A percentile compares a stretch with the other conserved stretches of the same genome.
Conservation (phyloP, 2,329 filamentous ascomycete species). For the Monilinia aucupariae region DNA sequence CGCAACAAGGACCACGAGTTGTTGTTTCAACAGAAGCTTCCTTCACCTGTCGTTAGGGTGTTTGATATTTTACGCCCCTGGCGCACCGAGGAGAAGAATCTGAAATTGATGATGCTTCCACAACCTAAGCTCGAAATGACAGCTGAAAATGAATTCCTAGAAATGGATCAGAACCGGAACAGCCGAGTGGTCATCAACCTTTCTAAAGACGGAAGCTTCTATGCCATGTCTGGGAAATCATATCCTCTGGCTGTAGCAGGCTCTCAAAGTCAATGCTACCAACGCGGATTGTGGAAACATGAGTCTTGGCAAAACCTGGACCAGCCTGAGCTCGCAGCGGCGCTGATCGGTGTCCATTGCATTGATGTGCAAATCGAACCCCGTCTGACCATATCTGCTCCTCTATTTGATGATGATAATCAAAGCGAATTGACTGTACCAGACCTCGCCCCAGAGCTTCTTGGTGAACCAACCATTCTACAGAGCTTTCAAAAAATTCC, state of each 20-base stretch:
- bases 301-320: slow-evolving; percentile 35
- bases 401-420: slow-evolving; percentile 23
- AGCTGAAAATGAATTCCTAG: slow-evolving; percentile 43
- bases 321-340: slow-evolving; percentile 49
- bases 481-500: slow-evolving; percentile 48
- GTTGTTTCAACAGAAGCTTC: slow-evolving; percentile 63
- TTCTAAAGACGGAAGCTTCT: slow-evolving; percentile 85
- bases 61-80: slow-evolving; percentile 80
- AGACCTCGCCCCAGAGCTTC: slow-evolving; percentile 31
- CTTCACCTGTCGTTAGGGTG: slow-evolving; percentile 75
- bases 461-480: slow-evolving; percentile 40
- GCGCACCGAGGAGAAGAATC: slow-evolving; percentile 59
- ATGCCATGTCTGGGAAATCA: slow-evolving; percentile 78
- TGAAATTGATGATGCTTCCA: slow-evolving; percentile 76
- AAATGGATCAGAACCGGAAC: slow-evolving; percentile 45
- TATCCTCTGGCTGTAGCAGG: slow-evolving; percentile 82
- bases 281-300: slow-evolving; percentile 47
- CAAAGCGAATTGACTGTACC: slow-evolving; percentile 30
- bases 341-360: slow-evolving; percentile 66
- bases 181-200: slow-evolving; percentile 79
- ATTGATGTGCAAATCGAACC: slow-evolving; percentile 45
- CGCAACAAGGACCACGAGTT: slow-evolving; percentile 31
- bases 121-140: slow-evolving; percentile 66
- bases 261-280: slow-evolving; percentile 48
- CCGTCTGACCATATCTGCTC: slow-evolving; percentile 43